These are phyloP conservation scores for Lithospermum erythrorhizon DNA, from an alignment of 257 asterid genomes.

Conservation along the genomic window DNA sequence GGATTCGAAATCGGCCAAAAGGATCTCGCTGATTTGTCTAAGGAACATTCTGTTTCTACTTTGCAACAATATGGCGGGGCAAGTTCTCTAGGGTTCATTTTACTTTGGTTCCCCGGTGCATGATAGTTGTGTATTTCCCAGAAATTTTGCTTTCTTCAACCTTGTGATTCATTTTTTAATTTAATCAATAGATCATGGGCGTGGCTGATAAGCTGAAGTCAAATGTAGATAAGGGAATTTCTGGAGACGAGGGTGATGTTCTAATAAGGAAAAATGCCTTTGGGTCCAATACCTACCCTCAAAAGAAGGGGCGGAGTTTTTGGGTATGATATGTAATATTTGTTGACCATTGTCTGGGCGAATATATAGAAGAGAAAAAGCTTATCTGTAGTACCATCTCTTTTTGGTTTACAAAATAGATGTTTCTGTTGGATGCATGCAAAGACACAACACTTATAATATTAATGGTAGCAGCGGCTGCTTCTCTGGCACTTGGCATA, in stretches of 20 bases:
- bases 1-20: conserved; percentile 69
- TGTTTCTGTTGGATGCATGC: conserved; percentile 91
- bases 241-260: conserved; percentile 63
- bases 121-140: not conserved
- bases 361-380: not conserved
- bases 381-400: conserved; percentile 3
- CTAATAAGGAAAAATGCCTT: conserved; percentile 51
- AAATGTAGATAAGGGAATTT: conserved; percentile 51
- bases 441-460: conserved; percentile 82
- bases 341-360: not conserved
- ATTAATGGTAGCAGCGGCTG: conserved; percentile 98
- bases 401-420: conserved; percentile 27
- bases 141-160: not conserved
- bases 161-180: conserved; percentile 4
- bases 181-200: conserved; percentile 45
- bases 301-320: conserved; percentile 81
- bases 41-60: conserved; percentile 45
- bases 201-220: conserved; percentile 58
- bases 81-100: conserved; percentile 27
- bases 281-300: conserved; percentile 94
- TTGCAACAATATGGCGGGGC: conserved; percentile 81
- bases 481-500: conserved; percentile 87
- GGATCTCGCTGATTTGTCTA: conserved; percentile 55
- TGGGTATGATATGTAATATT: conserved; percentile 42
- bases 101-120: not conserved